Percentiles rank a stretch among this genome's conserved stretches.
Conservation (phyloP, 805 yeast genomes). For the Lachancea dasiensis region DNA sequence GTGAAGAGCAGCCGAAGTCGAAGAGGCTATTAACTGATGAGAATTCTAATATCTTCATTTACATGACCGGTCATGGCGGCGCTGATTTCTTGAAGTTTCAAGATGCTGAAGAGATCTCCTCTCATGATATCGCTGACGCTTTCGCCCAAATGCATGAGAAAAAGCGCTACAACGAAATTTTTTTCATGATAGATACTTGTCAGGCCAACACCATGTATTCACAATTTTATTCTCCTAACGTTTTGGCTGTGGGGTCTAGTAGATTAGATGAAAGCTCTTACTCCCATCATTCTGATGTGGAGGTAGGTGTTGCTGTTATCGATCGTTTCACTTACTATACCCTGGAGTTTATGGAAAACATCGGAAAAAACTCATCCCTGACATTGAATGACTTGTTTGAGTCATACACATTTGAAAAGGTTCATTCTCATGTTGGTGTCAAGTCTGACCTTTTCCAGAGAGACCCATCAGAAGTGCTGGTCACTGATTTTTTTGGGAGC, state of each 20-base stretch:
- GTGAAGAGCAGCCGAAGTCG: constrained; percentile 86
- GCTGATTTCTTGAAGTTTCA: constrained; percentile 95
- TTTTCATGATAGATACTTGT: constrained; percentile 98
- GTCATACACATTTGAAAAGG: constrained; percentile 74
- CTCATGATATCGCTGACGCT: constrained; percentile 95
- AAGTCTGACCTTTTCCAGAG: constrained; percentile 71
- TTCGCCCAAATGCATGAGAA: constrained; percentile 96
- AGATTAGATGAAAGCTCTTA: constrained; percentile 83
- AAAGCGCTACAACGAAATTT: constrained; percentile 88
- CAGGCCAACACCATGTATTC: constrained; percentile 98
- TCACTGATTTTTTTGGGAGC: constrained; percentile 94
- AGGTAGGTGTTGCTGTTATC: constrained; percentile 95
- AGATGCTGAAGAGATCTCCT: constrained; percentile 95
- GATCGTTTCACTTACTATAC: constrained; percentile 93
- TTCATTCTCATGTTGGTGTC: constrained; percentile 92
- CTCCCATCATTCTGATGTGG: constrained; percentile 93
- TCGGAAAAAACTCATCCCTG: constrained; percentile 65
- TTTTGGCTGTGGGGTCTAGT: constrained; percentile 89
- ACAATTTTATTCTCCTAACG: constrained; percentile 84
- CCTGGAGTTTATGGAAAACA: constrained; percentile 77
- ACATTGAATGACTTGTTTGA: constrained; percentile 82
- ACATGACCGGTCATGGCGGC: constrained; percentile 98
- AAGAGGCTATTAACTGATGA: constrained; percentile 90
- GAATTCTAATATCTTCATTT: constrained; percentile 86
- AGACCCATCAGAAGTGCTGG: constrained; percentile 52